These are phyloP conservation scores for Rhizopogon vinicolor DNA, from an alignment of 768 basidiomycete species.

Conservation along the genomic window DNA sequence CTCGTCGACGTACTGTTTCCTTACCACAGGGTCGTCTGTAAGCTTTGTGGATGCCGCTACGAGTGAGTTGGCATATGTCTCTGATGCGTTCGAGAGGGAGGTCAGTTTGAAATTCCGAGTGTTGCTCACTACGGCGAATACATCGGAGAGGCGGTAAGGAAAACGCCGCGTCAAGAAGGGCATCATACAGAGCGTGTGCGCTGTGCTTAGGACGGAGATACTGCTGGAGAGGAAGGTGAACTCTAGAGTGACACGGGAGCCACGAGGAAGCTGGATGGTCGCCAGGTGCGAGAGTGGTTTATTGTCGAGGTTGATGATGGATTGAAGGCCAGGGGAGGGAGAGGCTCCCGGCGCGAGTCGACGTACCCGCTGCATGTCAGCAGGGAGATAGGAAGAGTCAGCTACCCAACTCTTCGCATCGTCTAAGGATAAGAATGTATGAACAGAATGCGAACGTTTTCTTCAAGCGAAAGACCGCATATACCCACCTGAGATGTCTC, in stretches of 20 bases:
- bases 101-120: conserved; percentile 24
- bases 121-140: conserved; percentile 30
- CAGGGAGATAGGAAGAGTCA: neutral
- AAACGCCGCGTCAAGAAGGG: conserved; percentile 36
- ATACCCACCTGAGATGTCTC: conserved; percentile 15
- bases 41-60: conserved; percentile 3
- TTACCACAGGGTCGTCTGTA: conserved; percentile 8
- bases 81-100: conserved; percentile 37
- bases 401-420: neutral
- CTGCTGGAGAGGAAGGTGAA: conserved; percentile 36
- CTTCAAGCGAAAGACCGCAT: neutral
- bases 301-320: conserved; percentile 19
- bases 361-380: conserved; percentile 6
- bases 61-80: conserved; percentile 20
- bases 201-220: conserved; percentile 28
- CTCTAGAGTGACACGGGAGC: conserved; percentile 22
- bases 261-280: conserved; percentile 7
- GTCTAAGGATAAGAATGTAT: neutral
- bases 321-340: neutral
- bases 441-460: neutral
- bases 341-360: conserved; percentile 1
- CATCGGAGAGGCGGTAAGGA: conserved; percentile 30
- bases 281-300: conserved; percentile 9
- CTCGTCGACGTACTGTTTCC: conserved; percentile 7
- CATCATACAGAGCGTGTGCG: conserved; percentile 38